These are phyloP conservation scores for Microsporum ferrugineum DNA, from an alignment of 2,329 filamentous ascomycete genomes.

Conservation along the genomic window DNA sequence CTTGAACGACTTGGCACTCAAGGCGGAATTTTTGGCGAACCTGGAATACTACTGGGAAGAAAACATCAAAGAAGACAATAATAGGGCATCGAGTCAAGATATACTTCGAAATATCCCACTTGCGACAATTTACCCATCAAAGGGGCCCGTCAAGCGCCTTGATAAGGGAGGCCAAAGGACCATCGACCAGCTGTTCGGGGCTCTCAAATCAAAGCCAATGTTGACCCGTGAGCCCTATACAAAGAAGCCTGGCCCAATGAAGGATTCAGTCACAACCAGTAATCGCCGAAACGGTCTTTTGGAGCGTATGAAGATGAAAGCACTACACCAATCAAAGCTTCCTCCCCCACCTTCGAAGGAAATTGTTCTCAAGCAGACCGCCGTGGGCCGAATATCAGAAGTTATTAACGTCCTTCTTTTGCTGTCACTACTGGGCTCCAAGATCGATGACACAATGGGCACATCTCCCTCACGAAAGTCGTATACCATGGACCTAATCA, in stretches of 20 bases:
- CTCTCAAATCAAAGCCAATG: constrained; percentile 24
- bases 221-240: constrained; percentile 19
- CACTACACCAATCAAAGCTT: constrained; percentile 40
- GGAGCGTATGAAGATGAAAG: constrained; percentile 64
- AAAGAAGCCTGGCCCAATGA: constrained; percentile 11
- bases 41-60: constrained; percentile 39
- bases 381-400: constrained; percentile 57
- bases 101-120: constrained; percentile 24
- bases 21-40: constrained; percentile 39
- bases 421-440: constrained; percentile 36
- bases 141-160: neutral
- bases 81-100: constrained; percentile 24
- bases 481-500: constrained; percentile 53
- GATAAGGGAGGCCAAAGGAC: neutral
- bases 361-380: constrained; percentile 51
- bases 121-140: constrained; percentile 25
- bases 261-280: constrained; percentile 19
- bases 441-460: constrained; percentile 17
- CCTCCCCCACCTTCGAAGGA: constrained; percentile 38
- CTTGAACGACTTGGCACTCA: constrained; percentile 39
- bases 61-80: constrained; percentile 22
- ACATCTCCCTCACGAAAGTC: constrained; percentile 45
- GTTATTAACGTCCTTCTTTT: constrained; percentile 57
- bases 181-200: neutral
- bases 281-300: constrained; percentile 51